phyloP scores from a whole-genome alignment of 148 eudicot species.

The Camellia sinensis region DNA sequence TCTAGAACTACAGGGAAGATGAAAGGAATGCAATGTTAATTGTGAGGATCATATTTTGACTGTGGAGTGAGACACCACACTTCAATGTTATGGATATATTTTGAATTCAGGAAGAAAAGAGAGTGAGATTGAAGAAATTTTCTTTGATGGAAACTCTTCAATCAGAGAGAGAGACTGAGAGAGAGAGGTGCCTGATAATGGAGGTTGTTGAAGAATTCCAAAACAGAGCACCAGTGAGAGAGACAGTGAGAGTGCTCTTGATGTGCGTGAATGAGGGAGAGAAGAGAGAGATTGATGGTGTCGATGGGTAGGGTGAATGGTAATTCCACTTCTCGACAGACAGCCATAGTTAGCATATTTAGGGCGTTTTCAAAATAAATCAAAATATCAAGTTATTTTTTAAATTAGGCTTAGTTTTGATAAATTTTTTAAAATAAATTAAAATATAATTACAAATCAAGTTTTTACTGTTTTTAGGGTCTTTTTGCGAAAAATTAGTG shows the following conservation, averaged over 20 bases:
- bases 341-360: too few species aligned
- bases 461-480: too few species aligned
- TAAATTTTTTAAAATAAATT: too few species aligned
- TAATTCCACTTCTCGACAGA: not conserved
- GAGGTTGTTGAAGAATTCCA: constrained; percentile 12
- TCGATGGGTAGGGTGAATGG: not conserved
- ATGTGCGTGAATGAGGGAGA: too few species aligned
- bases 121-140: not conserved
- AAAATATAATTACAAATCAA: too few species aligned
- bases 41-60: not conserved
- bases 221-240: not conserved
- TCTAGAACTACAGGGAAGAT: not conserved
- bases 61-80: not conserved
- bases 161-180: not conserved
- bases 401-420: too few species aligned
- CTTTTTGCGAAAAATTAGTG: too few species aligned
- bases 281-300: not conserved
- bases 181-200: not conserved
- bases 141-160: constrained; percentile 1
- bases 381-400: too few species aligned
- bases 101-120: not conserved
- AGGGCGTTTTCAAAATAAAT: too few species aligned
- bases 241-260: too few species aligned
- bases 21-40: not conserved
- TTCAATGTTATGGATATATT: too few species aligned